Evolutionary conservation across 2,329 filamentous ascomycete species (phyloP), one percentile per base, ranked within the genome.

Genomic region (Calcarisporium arbuscula): DNA sequence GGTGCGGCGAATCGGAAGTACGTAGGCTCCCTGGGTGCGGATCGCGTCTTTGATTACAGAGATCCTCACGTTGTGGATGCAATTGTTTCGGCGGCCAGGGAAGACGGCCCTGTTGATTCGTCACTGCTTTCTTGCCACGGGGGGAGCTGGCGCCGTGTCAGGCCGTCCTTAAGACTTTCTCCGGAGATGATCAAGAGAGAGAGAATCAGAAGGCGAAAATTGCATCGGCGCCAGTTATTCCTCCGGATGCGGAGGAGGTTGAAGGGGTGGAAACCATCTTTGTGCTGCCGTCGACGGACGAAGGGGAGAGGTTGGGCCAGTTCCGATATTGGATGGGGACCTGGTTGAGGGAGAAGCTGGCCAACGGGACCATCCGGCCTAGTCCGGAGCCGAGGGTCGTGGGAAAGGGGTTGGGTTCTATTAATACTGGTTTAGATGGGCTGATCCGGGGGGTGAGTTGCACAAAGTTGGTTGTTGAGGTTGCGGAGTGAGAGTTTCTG

Each of bases 1-100:
- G 55, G 65, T 0, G 5, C 38, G 1, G 42, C 46, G 16, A 64
- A 66, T 40, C 31, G 48, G 0, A 26, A 36, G 0, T 67, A 65
- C 19, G 46, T 67, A 4, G 17, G 22, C 6, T 53, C 53, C 1
- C 46, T 61, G 0, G 58, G 58, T 2, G 58, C 58, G 3, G 52
- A 64, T 23, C 55, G 54, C 9, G 60, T 65, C 0, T 68, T 68
- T 21, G 57, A 68, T 36, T 61, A 68, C 37, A 64, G 55, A 32
- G 46, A 52, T 3, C 16, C 46, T 1, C n/a, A 30, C 0, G 53
- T 53, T 2, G 54, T 52, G 5, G 44, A 54, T 5, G 34, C 34
- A 3, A 62, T 68, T 8, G 32, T 64, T 16, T 48, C 53, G 0
- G 54, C 58, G 2, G 64, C 61, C 1, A 55, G 33, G 4, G 41